Conservation (phyloP, 1,284 basidiomycete genomes). For the Ustilago shanxiensis region DNA sequence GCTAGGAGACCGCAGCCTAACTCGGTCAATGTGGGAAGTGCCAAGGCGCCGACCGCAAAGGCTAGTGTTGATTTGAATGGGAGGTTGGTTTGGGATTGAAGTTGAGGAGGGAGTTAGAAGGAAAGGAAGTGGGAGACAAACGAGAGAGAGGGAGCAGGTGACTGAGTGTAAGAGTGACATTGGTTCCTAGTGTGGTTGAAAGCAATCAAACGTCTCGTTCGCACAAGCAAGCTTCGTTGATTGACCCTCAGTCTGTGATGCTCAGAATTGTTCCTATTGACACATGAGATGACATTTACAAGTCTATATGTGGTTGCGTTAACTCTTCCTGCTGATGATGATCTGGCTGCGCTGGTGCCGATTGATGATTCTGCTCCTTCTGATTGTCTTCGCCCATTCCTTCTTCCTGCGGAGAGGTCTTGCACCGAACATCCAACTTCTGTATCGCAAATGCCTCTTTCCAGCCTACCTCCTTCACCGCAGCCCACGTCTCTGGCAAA, state of each 20-base stretch:
- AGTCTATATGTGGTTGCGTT: constrained; percentile 1
- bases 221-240: neutral
- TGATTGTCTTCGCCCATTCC: neutral
- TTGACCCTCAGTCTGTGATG: neutral
- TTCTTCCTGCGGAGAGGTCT: neutral
- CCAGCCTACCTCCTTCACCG: neutral
- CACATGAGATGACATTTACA: neutral
- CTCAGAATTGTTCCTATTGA: neutral
- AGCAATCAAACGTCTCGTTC: neutral
- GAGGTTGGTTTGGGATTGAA: constrained; percentile 52
- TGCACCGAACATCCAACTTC: constrained; percentile 18
- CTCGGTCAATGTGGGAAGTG: constrained; percentile 9
- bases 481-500: constrained; percentile 18
- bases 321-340: neutral
- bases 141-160: neutral
- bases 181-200: neutral
- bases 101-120: neutral
- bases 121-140: neutral
- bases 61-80: constrained; percentile 52
- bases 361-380: neutral
- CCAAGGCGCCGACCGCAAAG: constrained; percentile 29
- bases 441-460: constrained; percentile 26
- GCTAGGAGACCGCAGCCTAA: constrained; percentile 28
- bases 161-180: neutral
- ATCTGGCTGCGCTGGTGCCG: neutral